Base-by-base conservation (phyloP, 345 rosid species). In the Garcia nutans region DNA sequence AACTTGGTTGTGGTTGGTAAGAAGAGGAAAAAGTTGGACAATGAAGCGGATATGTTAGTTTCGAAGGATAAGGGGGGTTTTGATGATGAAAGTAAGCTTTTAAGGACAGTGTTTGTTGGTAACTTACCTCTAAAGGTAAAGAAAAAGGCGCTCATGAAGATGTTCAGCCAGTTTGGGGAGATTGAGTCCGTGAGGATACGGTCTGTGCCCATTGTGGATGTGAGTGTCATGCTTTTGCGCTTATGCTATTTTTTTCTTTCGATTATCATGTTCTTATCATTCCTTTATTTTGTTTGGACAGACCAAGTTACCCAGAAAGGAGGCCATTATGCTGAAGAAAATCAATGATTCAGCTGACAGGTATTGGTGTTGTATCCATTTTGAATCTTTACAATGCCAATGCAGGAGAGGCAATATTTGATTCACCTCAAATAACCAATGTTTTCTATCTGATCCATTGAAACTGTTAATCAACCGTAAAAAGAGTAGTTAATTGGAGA, bases 51-150 rank as follows among this genome's bases (percentile, higher is more conserved):
- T 66, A 47, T 81, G 57, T 54, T 86, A 88, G 85, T 81, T 68
- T 79, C 85, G 0, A 87, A 86, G 54, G 97, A 77, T 2, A 56
- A 37, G 24, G 84, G 89, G 79, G 96, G 97, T 0, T 96, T 92
- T 75, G 99, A 96, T 62, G 98, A 93, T 57, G 98, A 96, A 74
- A 84, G 72, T 50, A 96, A 92, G 93, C 88, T 96, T 55, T 79
- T 88, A 80, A 92, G 97, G 86, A 96, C 99, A 47, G 91, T 96
- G 52, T 96, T 93, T 89, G 90, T 92, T 22, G 99, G 99, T 73
- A 96, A 96, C 76, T 79, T 96, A 82, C 96, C 98, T 0, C 68
- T 91, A 83, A 92, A 91, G 83, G 75, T 89, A 11, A 93, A 93
- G 92, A 96, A 91, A 85, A 96, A 91, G 77, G 76, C 79, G 0